phyloP scores from a whole-genome alignment of 2,329 filamentous ascomycete genomes.

The Cladorrhinum sp. region DNA sequence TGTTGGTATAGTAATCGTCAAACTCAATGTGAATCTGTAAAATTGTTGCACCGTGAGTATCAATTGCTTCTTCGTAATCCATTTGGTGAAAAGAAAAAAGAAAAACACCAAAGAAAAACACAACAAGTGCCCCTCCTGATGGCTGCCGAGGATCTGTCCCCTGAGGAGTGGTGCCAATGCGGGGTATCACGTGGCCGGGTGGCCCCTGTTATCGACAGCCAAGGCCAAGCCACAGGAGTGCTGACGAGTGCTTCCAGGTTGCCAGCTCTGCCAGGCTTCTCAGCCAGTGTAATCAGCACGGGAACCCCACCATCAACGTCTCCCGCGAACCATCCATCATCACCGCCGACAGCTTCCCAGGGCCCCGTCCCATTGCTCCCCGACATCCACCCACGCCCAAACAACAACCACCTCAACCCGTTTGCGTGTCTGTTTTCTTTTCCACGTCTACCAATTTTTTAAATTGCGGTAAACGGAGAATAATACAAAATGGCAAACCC shows the following conservation, averaged over 20 bases:
- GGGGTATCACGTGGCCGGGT: constrained; percentile 29
- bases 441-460: background rate
- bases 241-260: constrained; percentile 12
- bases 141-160: constrained; percentile 4
- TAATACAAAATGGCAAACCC: constrained; percentile 44
- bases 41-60: background rate
- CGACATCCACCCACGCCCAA: background rate
- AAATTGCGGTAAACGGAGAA: background rate
- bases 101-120: background rate
- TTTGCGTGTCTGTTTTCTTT: background rate
- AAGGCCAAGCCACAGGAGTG: constrained; percentile 22
- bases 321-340: constrained; percentile 15
- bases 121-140: background rate
- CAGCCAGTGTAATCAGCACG: constrained; percentile 7
- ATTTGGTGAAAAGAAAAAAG: background rate
- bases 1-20: background rate
- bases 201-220: background rate
- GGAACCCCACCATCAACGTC: constrained; percentile 27
- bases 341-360: constrained; percentile 11
- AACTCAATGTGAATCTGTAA: background rate
- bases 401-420: background rate
- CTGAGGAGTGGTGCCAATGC: constrained; percentile 11
- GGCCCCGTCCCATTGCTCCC: constrained; percentile 1
- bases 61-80: background rate
- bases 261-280: constrained; percentile 10